phyloP scores from a whole-genome alignment of 805 yeast species.

The Candida sanyiensis region DNA sequence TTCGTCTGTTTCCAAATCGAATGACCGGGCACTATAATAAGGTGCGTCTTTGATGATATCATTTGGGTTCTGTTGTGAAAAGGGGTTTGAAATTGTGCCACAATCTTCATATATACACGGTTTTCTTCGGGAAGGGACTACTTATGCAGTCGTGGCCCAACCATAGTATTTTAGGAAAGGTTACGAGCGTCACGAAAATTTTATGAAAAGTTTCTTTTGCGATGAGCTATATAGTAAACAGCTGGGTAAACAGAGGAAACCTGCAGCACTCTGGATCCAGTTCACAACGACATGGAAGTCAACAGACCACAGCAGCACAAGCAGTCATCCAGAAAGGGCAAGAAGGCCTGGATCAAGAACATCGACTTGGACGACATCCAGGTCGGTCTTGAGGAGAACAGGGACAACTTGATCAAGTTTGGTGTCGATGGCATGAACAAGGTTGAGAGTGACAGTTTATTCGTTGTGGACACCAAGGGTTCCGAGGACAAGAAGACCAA shows the following conservation, averaged over 20 bases:
- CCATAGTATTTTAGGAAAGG: not conserved
- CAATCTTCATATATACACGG: too few species aligned
- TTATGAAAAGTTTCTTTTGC: slow-evolving; percentile 3
- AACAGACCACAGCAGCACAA: slow-evolving; percentile 52
- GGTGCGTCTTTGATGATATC: slow-evolving; percentile 9
- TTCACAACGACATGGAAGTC: slow-evolving; percentile 31
- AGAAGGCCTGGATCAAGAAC: slow-evolving; percentile 88
- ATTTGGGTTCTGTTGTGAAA: not conserved
- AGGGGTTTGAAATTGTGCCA: too few species aligned
- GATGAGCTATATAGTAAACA: slow-evolving; percentile 7
- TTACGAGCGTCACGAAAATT: slow-evolving; percentile 1
- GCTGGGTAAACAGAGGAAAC: not conserved
- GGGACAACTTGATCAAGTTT: slow-evolving; percentile 53
- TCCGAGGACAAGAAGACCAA: slow-evolving; percentile 34
- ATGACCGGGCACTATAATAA: slow-evolving; percentile 58
- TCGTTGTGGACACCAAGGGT: slow-evolving; percentile 64
- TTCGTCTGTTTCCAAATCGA: slow-evolving; percentile 49
- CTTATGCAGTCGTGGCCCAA: not conserved
- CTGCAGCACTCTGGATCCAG: not conserved
- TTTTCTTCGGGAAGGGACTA: too few species aligned
- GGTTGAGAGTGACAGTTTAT: slow-evolving; percentile 41
- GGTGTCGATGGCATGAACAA: slow-evolving; percentile 42
- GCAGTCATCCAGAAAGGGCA: slow-evolving; percentile 87
- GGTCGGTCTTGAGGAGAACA: slow-evolving; percentile 56
- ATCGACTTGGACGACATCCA: slow-evolving; percentile 81